Base-by-base conservation (phyloP, 345 rosid species). In the Lepidium africanum region DNA sequence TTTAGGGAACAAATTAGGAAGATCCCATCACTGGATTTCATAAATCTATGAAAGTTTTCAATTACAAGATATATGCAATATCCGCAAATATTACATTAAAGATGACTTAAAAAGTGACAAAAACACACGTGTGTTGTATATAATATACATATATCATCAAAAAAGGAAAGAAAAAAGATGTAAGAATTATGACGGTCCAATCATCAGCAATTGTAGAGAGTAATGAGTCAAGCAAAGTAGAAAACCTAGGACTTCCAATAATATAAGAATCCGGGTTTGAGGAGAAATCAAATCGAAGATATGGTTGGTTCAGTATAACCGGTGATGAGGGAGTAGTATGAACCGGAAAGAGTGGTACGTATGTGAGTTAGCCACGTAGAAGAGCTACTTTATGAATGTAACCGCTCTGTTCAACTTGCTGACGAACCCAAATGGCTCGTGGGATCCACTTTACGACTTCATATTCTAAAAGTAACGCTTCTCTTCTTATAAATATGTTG, bases 381-480 rank as follows among this genome's bases (percentile, higher is more conserved):
- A 60, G 25, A 63, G 67, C 70, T 84, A 76, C 39, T 41, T 65
- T 40, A 66, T 5, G 73, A 79, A 52, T 62, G 85, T 83, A 85
- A 76, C 88, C 71, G 81, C 65, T 70, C 39, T 9, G 70, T 40
- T 45, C 67, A 67, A 66, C 16, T 30, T 49, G 73, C 65, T 78
- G 79, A 83, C 68, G 61, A 78, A 85, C 67, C 30, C 64, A 62
- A n/a, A 39, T 19, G 14, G 37, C 32, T 46, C 67, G 65, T 72
- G 67, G 81, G 68, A 30, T 78, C 84, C 86, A 76, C 67, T n/a
- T 14, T 61, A 60, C 21, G 9, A 42, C 35, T 62, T 21, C 23
- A 49, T 5, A 39, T 37, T 27, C 25, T 25, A 4, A 7, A 4
- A 50, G 70, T 73, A 73, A 73, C 71, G 76, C 76, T 65, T 65